Evolutionary conservation across 2,329 filamentous ascomycete species (phyloP).

Genomic region (Cylindrodendrum hubeiense): DNA sequence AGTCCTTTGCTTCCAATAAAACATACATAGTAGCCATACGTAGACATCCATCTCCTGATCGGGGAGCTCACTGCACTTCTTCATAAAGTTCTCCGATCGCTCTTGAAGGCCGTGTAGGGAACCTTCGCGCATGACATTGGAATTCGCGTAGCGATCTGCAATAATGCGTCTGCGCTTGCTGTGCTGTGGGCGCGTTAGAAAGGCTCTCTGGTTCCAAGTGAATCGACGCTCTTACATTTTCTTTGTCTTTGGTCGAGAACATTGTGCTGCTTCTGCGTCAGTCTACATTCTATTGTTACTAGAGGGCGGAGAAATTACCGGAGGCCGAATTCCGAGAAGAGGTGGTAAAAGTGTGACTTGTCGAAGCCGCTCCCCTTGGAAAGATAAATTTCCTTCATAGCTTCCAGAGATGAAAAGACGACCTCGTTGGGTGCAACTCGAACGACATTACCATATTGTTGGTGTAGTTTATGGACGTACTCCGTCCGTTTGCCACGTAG

Average conservation of each 20-base stretch:
- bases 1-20: not conserved
- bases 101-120: conserved; percentile 26
- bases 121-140: conserved; percentile 26
- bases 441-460: conserved; percentile 20
- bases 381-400: conserved; percentile 32
- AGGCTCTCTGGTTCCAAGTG: not conserved
- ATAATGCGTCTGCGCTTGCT: conserved; percentile 27
- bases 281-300: fast-evolving
- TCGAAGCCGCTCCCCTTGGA: conserved; percentile 33
- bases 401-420: conserved; percentile 26
- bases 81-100: conserved; percentile 28
- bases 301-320: not conserved
- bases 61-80: conserved; percentile 13
- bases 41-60: conserved; percentile 30
- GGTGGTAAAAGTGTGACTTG: conserved; percentile 27
- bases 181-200: conserved; percentile 20
- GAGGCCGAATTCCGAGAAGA: conserved; percentile 31
- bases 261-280: conserved; percentile 12
- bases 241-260: conserved; percentile 30
- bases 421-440: conserved; percentile 32
- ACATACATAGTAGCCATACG: not conserved
- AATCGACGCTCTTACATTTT: conserved; percentile 11
- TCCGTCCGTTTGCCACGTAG: conserved; percentile 25
- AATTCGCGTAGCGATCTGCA: conserved; percentile 35
- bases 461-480: conserved; percentile 26